Conservation (phyloP, 75 land plant genomes). For the Gnetum montanum region DNA sequence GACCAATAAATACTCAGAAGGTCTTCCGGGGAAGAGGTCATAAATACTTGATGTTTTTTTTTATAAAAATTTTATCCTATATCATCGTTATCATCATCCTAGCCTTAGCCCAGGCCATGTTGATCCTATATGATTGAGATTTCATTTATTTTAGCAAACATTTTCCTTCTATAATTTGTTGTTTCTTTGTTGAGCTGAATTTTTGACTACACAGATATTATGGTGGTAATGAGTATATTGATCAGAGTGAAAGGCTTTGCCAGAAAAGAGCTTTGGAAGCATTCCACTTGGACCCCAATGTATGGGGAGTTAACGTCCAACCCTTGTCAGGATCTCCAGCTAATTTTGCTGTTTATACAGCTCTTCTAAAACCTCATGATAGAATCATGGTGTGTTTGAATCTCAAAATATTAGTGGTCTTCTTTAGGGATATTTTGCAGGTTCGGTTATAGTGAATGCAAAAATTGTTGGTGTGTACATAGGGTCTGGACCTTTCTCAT, state of each 20-base stretch:
- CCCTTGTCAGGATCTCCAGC: constrained; percentile 93
- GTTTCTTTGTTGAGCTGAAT: background rate
- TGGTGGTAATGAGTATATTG: constrained; percentile 92
- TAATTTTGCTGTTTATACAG: constrained; percentile 90
- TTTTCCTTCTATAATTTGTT: background rate
- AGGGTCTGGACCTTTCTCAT: constrained; percentile 82
- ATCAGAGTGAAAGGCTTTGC: constrained; percentile 74
- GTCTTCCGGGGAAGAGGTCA: constrained; percentile 94
- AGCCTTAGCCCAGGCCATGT: background rate
- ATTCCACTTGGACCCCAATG: constrained; percentile 53
- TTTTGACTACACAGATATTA: constrained; percentile 47
- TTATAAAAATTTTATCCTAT: background rate
- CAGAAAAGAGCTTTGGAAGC: constrained; percentile 74
- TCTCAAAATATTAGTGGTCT: constrained; percentile 1
- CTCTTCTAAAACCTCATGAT: constrained; percentile 84
- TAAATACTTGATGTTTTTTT: constrained; percentile 3
- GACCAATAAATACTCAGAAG: constrained; percentile 96
- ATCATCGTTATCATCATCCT: background rate
- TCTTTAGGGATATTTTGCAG: background rate
- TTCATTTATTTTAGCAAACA: background rate
- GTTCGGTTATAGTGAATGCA: background rate
- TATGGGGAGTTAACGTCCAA: constrained; percentile 95
- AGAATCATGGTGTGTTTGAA: constrained; percentile 68
- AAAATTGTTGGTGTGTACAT: background rate
- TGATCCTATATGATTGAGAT: background rate